Evolutionary conservation across 1,284 basidiomycete species (phyloP).

Genomic region (Trichosporon sp.): DNA sequence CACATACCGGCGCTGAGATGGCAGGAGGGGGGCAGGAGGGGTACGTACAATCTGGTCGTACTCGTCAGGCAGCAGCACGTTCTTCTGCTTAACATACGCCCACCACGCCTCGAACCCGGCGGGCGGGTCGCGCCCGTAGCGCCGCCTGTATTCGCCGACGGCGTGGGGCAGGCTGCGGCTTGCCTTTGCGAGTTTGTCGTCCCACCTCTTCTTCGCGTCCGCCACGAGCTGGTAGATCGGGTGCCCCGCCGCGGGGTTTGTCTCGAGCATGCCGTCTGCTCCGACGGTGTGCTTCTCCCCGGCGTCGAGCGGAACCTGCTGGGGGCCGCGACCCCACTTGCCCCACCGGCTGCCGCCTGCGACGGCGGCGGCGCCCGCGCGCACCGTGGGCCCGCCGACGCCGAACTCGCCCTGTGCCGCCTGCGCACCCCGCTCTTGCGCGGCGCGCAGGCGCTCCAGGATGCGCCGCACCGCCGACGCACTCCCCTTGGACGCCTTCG

Average conservation of each 20-base stretch:
- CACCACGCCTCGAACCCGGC: conserved; percentile 47
- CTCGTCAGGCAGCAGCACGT: conserved; percentile 45
- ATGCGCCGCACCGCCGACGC: background rate
- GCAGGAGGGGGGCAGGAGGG: background rate
- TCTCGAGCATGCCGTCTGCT: conserved; percentile 35
- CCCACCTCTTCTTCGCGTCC: conserved; percentile 44
- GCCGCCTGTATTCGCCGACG: conserved; percentile 47
- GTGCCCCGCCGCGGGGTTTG: conserved; percentile 41
- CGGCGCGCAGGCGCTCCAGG: background rate
- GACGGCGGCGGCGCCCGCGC: background rate
- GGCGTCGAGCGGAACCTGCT: background rate
- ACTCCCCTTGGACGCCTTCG: background rate
- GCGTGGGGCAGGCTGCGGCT: conserved; percentile 49
- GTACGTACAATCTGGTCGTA: conserved; percentile 47
- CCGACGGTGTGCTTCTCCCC: conserved; percentile 29
- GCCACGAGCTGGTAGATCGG: conserved; percentile 50
- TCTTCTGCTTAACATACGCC: conserved; percentile 32
- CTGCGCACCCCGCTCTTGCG: background rate
- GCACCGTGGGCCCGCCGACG: background rate
- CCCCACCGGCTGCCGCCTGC: background rate
- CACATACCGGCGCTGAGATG: background rate
- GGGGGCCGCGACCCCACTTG: background rate
- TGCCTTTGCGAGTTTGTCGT: conserved; percentile 43
- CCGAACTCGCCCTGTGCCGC: background rate
- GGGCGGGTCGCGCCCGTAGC: conserved; percentile 48